phyloP scores from a whole-genome alignment of 441 rosid species.

The Gossypium trilobum region DNA sequence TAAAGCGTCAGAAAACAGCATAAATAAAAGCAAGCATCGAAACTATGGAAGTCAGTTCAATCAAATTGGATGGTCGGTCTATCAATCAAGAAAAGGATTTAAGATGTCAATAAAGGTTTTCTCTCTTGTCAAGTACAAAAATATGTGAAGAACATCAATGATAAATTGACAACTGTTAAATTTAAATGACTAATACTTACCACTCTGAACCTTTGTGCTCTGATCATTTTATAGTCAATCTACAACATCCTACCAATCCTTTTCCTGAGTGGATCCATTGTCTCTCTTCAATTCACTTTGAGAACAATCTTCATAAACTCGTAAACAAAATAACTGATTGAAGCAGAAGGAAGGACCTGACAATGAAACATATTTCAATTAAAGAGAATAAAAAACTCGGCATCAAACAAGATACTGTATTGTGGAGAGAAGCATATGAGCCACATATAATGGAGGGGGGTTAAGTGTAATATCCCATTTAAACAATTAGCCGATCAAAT shows the following conservation, averaged over 20 bases:
- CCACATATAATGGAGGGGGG: not conserved
- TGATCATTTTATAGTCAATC: constrained; percentile 18
- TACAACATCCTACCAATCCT: constrained; percentile 18
- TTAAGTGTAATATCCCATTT: not conserved
- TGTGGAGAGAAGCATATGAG: not conserved
- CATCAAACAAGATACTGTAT: not conserved
- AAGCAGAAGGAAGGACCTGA: constrained; percentile 81
- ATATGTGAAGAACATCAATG: constrained; percentile 9
- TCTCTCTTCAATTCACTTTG: constrained; percentile 42
- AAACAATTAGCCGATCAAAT: not conserved
- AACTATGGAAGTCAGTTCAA: not conserved
- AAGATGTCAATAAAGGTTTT: not conserved
- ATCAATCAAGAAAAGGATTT: not conserved
- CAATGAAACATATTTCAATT: constrained; percentile 10
- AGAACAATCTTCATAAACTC: constrained; percentile 80
- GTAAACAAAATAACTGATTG: constrained; percentile 70
- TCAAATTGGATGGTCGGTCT: not conserved
- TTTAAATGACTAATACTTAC: constrained; percentile 11
- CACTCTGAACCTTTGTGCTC: constrained; percentile 15
- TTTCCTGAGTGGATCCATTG: not conserved
- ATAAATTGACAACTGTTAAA: constrained; percentile 10
- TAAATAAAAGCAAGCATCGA: not conserved
- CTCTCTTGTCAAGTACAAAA: constrained; percentile 13
- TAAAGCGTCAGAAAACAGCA: not conserved
- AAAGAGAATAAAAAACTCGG: not conserved